Base-by-base conservation (phyloP, 805 yeast genomes). In the Ogataea pignaliae region DNA sequence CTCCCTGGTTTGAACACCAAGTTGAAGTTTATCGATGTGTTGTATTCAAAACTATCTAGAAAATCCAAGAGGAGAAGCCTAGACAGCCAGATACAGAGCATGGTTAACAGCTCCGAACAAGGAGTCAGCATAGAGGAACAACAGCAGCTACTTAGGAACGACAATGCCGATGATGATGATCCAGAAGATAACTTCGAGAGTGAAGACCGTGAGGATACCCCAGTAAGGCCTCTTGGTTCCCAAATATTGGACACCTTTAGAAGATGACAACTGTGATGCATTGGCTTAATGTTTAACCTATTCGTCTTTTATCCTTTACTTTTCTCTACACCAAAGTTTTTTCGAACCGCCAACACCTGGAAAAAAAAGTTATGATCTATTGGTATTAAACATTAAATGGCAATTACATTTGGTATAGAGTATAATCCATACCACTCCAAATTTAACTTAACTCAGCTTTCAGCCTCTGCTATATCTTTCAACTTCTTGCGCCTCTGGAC, bases 401-500 rank as follows among this genome's bases (percentile, higher is more conserved):
- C 31, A 13, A 14, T 33, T 30, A 21, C 13, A 30, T 10, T 9
- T 36, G 31, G 15, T 21, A 11, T 59, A 54, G 29, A 18, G 15
- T 21, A 11, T 59, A 54, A 30, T 53, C 26, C 26, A 21, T 57
- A 40, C 14, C 29, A 15, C 13, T 21, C 14, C 28, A 17, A 10
- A 3, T 31, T 29, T 11, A 14, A 14, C 30, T 3, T 18, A 10
- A 3, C 33, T 29, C 16, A 14, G 11, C 30, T 3, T 18, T n/a
- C 16, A 28, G 33, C 11, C 11, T 29, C 68, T 26, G 71, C 66
- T 10, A 68, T 67, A 40, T 65, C 66, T 50, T 73, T 71, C 16
- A 55, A 38, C 58, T 54, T 68, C 64, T 70, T 83, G 63, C 90
- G 78, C 65, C 87, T 75, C 58, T 83, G 86, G 10, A 87, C 91